Evolutionary conservation across 169 alveolate species (phyloP).

Genomic region (Eimeria brunetti): DNA sequence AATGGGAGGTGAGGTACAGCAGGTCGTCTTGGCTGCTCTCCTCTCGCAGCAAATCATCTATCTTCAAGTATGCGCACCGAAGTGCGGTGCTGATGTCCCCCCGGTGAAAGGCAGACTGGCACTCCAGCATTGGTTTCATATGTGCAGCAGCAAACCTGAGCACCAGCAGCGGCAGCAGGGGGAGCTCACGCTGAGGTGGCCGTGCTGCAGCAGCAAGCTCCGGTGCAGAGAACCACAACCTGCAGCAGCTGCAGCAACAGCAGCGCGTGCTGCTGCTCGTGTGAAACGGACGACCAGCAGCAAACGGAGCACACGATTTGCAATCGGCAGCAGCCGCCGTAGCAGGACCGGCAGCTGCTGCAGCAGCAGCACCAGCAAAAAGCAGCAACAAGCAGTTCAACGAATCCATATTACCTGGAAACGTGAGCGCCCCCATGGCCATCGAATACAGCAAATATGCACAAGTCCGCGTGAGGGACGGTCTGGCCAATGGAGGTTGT

Average conservation of each 20-base stretch:
- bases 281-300: not conserved
- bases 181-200: no score
- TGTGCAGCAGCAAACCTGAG: constrained; percentile 72
- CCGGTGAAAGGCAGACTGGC: constrained; percentile 50
- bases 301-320: not conserved
- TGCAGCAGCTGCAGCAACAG: not conserved
- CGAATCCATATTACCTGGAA: constrained; percentile 4
- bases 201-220: constrained; percentile 3
- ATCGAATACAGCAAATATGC: constrained; percentile 83
- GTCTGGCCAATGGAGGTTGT: constrained; percentile 63
- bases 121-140: constrained; percentile 46
- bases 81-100: constrained; percentile 73
- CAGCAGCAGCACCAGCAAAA: not conserved
- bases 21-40: constrained; percentile 65
- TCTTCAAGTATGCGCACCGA: constrained; percentile 57
- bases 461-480: constrained; percentile 96
- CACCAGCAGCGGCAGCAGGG: constrained; percentile 9
- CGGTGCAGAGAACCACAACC: not conserved
- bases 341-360: constrained; percentile 1
- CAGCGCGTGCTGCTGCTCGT: not conserved
- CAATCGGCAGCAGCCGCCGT: not conserved
- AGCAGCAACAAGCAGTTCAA: not conserved
- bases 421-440: constrained; percentile 83
- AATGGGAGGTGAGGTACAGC: constrained; percentile 9
- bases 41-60: constrained; percentile 72